These are phyloP conservation scores for Pseudopithomyces chartarum DNA, from an alignment of 2,329 filamentous ascomycete genomes.

Conservation along the genomic window DNA sequence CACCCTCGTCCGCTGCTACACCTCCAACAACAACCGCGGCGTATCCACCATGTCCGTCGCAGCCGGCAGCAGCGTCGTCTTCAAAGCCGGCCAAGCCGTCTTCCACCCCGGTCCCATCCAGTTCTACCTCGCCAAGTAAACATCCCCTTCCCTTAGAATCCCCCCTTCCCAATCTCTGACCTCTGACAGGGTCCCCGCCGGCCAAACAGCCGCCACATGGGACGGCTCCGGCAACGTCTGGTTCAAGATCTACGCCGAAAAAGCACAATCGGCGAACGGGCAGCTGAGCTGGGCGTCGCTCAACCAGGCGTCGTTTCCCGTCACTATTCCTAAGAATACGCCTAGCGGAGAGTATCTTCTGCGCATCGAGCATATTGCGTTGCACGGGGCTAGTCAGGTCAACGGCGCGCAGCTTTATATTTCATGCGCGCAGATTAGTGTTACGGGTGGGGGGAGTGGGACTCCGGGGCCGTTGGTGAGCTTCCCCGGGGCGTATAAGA, in stretches of 20 bases:
- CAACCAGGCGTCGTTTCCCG: slow-evolving; percentile 17
- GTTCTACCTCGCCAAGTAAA: slow-evolving; percentile 44
- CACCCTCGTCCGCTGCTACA: slow-evolving; percentile 41
- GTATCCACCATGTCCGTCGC: slow-evolving; percentile 28
- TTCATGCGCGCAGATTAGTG: slow-evolving; percentile 47
- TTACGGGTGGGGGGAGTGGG: slow-evolving; percentile 37
- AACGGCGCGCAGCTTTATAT: slow-evolving; percentile 47
- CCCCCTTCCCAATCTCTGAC: neutral
- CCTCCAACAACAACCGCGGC: slow-evolving; percentile 18
- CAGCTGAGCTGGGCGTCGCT: slow-evolving; percentile 32
- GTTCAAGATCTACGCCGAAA: slow-evolving; percentile 43
- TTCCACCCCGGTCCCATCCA: slow-evolving; percentile 43
- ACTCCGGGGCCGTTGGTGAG: slow-evolving; percentile 36
- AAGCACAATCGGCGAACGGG: slow-evolving; percentile 19
- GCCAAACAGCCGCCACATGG: slow-evolving; percentile 32
- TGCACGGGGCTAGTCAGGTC: slow-evolving; percentile 25
- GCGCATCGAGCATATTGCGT: slow-evolving; percentile 28
- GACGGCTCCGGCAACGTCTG: slow-evolving; percentile 42
- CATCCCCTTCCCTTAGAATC: neutral
- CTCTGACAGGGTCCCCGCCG: slow-evolving; percentile 27
- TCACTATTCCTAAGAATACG: slow-evolving; percentile 43
- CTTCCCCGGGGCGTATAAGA: slow-evolving; percentile 38
- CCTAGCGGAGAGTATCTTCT: slow-evolving; percentile 40
- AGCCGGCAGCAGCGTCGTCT: slow-evolving; percentile 38
- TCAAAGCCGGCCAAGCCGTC: slow-evolving; percentile 37